Conservation (phyloP, 73 alveolate species). For the Urostyla sp. region DNA sequence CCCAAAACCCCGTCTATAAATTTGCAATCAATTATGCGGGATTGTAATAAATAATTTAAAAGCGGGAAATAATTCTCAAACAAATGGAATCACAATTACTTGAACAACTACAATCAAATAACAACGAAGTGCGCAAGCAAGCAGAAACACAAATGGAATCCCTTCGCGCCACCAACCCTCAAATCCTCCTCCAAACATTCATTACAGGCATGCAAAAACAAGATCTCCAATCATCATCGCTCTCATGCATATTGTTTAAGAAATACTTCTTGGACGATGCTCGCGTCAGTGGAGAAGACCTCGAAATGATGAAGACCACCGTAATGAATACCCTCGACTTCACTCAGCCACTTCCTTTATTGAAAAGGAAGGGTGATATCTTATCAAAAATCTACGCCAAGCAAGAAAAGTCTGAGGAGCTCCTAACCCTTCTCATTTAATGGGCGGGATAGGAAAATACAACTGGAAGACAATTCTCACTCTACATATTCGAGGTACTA, state of each 20-base stretch:
- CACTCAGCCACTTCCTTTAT: constrained; percentile 15
- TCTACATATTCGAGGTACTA: constrained; percentile 49
- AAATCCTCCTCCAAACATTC: neutral
- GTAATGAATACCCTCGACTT: constrained; percentile 23
- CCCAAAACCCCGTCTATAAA: no score
- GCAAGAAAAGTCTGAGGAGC: constrained; percentile 30
- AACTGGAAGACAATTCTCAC: constrained; percentile 28
- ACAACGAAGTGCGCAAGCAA: neutral
- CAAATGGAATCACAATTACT: constrained; percentile 10
- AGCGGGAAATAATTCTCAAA: neutral
- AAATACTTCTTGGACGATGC: constrained; percentile 51
- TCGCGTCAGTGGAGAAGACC: constrained; percentile 5
- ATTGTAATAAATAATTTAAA: no score
- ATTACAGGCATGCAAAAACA: constrained; percentile 15
- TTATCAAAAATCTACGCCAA: constrained; percentile 31
- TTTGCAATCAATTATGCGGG: no score
- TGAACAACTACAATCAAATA: neutral
- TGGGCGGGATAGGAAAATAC: constrained; percentile 36
- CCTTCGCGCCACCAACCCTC: constrained; percentile 3
- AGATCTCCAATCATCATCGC: constrained; percentile 16
- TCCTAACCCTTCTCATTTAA: constrained; percentile 20
- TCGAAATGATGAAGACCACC: constrained; percentile 24
- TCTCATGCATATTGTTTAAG: constrained; percentile 47
- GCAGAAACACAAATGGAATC: neutral
- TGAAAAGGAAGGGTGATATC: constrained; percentile 55